phyloP scores from a whole-genome alignment of 1,139 yeast genomes.

The Magnusiomyces fungicola region DNA sequence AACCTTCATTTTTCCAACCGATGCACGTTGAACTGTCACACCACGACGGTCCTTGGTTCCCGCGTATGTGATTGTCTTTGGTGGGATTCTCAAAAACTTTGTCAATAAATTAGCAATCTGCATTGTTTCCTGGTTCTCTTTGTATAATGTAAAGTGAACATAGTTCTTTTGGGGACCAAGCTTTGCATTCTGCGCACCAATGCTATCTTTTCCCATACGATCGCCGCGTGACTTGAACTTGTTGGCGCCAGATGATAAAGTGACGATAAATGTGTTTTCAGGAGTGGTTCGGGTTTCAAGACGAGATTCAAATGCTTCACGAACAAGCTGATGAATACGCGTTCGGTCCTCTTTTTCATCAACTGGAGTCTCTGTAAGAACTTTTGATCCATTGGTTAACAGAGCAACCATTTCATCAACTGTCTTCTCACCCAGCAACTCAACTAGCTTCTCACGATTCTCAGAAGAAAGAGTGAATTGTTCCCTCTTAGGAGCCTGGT shows the following conservation, averaged over 20 bases:
- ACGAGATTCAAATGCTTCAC: conserved; percentile 65
- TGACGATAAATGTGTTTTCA: conserved; percentile 39
- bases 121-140: conserved; percentile 96
- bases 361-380: conserved; percentile 53
- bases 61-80: conserved; percentile 67
- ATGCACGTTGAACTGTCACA: conserved; percentile 80
- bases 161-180: conserved; percentile 40
- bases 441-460: conserved; percentile 37
- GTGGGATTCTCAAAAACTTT: conserved; percentile 64
- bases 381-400: conserved; percentile 49
- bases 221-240: conserved; percentile 37
- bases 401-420: conserved; percentile 48
- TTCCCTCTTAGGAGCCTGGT: conserved; percentile 12
- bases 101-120: conserved; percentile 76
- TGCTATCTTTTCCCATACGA: conserved; percentile 7
- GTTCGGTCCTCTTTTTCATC: conserved; percentile 69
- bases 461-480: conserved; percentile 21
- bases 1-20: conserved; percentile 64
- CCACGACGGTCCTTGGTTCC: conserved; percentile 98
- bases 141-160: conserved; percentile 74
- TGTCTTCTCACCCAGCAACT: conserved; percentile 53
- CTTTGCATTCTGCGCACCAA: conserved; percentile 9
- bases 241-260: conserved; percentile 27
- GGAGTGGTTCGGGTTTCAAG: conserved; percentile 75
- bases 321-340: conserved; percentile 62